A percentile compares a stretch with the other conserved stretches of the same genome.
phyloP scores from a whole-genome alignment of 495 filamentous ascomycete species.

The Xylaria sp. region DNA sequence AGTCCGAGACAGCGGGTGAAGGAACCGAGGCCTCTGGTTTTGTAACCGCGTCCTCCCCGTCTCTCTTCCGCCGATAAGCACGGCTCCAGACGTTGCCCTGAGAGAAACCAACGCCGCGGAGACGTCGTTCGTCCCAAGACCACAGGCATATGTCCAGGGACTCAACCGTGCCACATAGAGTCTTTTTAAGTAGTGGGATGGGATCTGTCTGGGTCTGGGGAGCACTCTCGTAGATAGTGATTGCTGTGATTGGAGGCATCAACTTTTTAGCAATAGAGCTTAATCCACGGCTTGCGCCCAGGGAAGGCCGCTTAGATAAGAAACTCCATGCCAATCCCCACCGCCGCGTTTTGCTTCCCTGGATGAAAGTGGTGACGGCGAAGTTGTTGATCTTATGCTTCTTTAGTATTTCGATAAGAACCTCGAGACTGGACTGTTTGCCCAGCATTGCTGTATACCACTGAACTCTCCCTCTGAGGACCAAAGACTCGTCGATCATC shows the following conservation, averaged over 20 bases:
- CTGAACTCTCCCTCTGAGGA: conserved; percentile 63
- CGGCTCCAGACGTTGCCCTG: conserved; percentile 60
- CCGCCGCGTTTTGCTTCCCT: conserved; percentile 79
- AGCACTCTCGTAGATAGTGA: conserved; percentile 41
- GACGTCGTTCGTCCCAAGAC: conserved; percentile 46
- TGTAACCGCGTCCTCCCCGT: conserved; percentile 52
- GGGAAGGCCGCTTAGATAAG: conserved; percentile 66
- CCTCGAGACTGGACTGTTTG: conserved; percentile 73
- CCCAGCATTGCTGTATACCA: conserved; percentile 97
- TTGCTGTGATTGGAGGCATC: conserved; percentile 49
- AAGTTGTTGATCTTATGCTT: conserved; percentile 73
- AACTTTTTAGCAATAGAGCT: conserved; percentile 64
- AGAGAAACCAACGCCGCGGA: conserved; percentile 46
- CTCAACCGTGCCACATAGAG: conserved; percentile 50
- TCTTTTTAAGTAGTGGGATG: conserved; percentile 59
- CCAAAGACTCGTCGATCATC: conserved; percentile 76
- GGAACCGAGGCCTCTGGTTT: conserved; percentile 33
- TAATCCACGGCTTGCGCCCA: conserved; percentile 65
- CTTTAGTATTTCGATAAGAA: conserved; percentile 67
- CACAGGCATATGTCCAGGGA: conserved; percentile 68
- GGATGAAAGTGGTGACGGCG: conserved; percentile 80
- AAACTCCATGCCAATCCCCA: conserved; percentile 95
- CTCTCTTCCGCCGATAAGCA: conserved; percentile 50
- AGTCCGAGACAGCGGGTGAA: conserved; percentile 11
- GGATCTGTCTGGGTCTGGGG: conserved; percentile 46